Evolutionary conservation across 176 grass and related monocot genomes (phyloP), one percentile per base, ranked within the genome.

Genomic region (Saccharum spontaneum): DNA sequence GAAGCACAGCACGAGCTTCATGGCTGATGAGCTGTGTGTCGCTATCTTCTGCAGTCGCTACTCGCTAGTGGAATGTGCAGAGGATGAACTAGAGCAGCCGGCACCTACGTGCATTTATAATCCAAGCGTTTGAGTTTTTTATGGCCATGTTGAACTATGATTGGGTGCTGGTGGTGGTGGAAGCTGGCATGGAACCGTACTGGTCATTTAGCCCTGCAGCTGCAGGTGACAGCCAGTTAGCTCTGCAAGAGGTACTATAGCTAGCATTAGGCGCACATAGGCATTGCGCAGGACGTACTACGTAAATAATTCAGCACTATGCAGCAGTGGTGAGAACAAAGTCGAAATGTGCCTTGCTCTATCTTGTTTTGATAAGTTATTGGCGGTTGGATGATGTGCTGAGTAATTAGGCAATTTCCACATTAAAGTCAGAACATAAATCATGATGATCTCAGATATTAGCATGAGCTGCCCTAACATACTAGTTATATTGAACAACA

Each of bases 101-200:
- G 64, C 24, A 71, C 23, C 33, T 64, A 76, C 23, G 54, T 67
- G 33, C 64, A 90, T 90, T 90, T 90, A 86, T 90, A 86, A n/a
- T 34, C 65, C 55, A 20, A 54, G 73, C 3, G 2, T 34, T 40
- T 1, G 5, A 23, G 18, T 76, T 63, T 44, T 71, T 77, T 71
- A 46, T 71, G 11, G 11, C 3, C 2, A 28, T 4, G n/a, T 38
- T 61, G 55, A 72, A 41, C 66, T 36, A 38, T 55, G 26, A 55
- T 71, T 66, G 66, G 39, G 46, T 63, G 61, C 8, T 71, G 80
- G 41, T 63, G 83, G 40, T 71, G 80, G 64, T 63, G 88, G 63
- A 81, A 80, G 52, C 59, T 75, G 10, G 33, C 72, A 67, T 36
- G 72, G 22, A 67, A 0, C 43, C 43, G 16, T 18, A 49, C 39